Evolutionary conservation across 768 basidiomycete genomes (phyloP).

Genomic region (Leccinum obscurum): DNA sequence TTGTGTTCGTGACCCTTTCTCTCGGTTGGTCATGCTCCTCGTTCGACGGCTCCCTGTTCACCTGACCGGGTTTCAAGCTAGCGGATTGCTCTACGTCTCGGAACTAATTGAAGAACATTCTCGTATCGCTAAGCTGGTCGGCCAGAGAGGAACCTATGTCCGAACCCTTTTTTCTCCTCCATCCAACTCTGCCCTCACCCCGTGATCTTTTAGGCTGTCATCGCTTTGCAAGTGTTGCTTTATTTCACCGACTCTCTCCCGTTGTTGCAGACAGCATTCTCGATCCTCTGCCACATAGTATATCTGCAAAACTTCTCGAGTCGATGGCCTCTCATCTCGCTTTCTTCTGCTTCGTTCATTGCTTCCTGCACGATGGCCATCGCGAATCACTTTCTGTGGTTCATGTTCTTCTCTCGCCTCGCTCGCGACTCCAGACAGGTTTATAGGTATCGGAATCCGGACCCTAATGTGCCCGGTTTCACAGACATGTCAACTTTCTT

Average conservation of each 20-base stretch:
- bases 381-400: constrained; percentile 93
- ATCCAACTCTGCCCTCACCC: constrained; percentile 4
- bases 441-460: constrained; percentile 44
- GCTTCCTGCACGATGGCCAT: constrained; percentile 85
- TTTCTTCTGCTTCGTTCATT: constrained; percentile 82
- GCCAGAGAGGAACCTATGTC: constrained; percentile 87
- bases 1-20: constrained; percentile 89
- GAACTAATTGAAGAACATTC: constrained; percentile 96
- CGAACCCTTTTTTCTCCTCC: constrained; percentile 32
- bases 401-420: constrained; percentile 85
- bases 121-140: constrained; percentile 73
- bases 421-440: constrained; percentile 61
- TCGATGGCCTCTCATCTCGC: constrained; percentile 91
- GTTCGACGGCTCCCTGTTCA: neutral
- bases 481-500: constrained; percentile 84
- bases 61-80: constrained; percentile 53
- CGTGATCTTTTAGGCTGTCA: constrained; percentile 59
- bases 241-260: constrained; percentile 84
- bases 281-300: constrained; percentile 78
- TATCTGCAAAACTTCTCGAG: constrained; percentile 92
- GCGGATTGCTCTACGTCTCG: constrained; percentile 89
- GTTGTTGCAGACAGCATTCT: constrained; percentile 70
- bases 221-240: constrained; percentile 73
- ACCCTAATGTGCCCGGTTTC: constrained; percentile 46
- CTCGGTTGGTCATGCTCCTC: constrained; percentile 58